Conservation (phyloP, 805 yeast genomes). For the Candida chauliodis region DNA sequence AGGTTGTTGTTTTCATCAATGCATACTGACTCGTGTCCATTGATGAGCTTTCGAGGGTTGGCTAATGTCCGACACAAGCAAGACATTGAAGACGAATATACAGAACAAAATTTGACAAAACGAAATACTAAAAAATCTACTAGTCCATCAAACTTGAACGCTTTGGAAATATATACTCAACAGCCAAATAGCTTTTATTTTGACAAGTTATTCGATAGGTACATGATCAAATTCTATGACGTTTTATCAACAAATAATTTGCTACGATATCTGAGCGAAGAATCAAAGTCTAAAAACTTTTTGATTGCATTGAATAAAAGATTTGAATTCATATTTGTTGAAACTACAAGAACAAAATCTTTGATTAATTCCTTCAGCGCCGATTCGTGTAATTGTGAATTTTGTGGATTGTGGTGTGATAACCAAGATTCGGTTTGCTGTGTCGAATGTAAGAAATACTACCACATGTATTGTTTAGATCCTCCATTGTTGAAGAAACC, state of each 20-base stretch:
- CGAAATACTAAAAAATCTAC: slow-evolving; percentile 8
- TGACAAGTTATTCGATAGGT: slow-evolving; percentile 79
- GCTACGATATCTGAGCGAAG: slow-evolving; percentile 25
- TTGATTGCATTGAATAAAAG: slow-evolving; percentile 61
- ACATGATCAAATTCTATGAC: slow-evolving; percentile 79
- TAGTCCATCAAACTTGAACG: slow-evolving; percentile 14
- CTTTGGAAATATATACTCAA: slow-evolving; percentile 49
- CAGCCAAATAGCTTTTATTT: slow-evolving; percentile 77
- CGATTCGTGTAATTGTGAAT: slow-evolving; percentile 53
- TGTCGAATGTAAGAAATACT: slow-evolving; percentile 66
- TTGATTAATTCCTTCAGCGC: slow-evolving; percentile 60
- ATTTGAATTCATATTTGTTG: slow-evolving; percentile 73
- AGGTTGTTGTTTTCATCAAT: slow-evolving; percentile 77
- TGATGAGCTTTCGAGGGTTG: slow-evolving; percentile 69
- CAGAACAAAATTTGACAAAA: slow-evolving; percentile 7
- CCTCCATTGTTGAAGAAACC: slow-evolving; percentile 83
- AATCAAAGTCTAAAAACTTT: slow-evolving; percentile 57
- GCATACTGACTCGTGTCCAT: slow-evolving; percentile 81
- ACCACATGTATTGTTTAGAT: slow-evolving; percentile 80
- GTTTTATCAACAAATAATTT: slow-evolving; percentile 61
- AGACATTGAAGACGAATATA: slow-evolving; percentile 51
- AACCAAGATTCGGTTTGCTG: slow-evolving; percentile 69
- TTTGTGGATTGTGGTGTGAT: slow-evolving; percentile 84
- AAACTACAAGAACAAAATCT: slow-evolving; percentile 60
- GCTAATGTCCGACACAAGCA: slow-evolving; percentile 67